These are phyloP conservation scores for Podospora appendiculata DNA, from an alignment of 495 filamentous ascomycete species.

Conservation along the genomic window DNA sequence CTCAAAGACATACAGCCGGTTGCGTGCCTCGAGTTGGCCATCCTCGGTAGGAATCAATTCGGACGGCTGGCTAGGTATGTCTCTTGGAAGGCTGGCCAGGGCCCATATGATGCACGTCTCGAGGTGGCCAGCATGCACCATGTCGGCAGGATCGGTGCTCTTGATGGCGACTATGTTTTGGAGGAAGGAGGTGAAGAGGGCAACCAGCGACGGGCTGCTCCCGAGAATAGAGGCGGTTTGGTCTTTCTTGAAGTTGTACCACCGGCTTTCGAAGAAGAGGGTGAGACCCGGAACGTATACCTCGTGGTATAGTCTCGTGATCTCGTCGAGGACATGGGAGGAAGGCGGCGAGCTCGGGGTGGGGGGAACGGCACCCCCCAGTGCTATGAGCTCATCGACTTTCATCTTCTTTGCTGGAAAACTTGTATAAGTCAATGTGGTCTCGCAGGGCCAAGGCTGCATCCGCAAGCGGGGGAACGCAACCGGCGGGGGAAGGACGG, in stretches of 20 bases:
- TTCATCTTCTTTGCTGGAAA: conserved; percentile 60
- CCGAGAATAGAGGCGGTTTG: conserved; percentile 10
- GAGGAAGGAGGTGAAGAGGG: conserved; percentile 56
- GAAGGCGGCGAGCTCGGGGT: conserved; percentile 47
- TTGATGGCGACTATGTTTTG: conserved; percentile 30
- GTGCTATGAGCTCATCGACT: conserved; percentile 66
- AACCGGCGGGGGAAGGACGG: conserved; percentile 14
- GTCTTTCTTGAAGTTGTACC: conserved; percentile 55
- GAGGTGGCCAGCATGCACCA: conserved; percentile 53
- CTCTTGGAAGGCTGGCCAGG: conserved; percentile 37
- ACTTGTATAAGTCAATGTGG: conserved; percentile 37
- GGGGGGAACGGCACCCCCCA: conserved; percentile 56
- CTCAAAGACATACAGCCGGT: conserved; percentile 67
- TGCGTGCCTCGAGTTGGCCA: conserved; percentile 51
- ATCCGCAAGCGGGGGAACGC: conserved; percentile 10
- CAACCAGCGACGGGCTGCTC: conserved; percentile 40
- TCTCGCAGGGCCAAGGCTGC: conserved; percentile 22
- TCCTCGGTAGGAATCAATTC: conserved; percentile 22
- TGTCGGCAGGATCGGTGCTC: conserved; percentile 50
- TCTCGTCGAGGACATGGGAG: conserved; percentile 53
- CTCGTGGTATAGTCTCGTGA: conserved; percentile 64
- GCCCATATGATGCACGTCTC: conserved; percentile 69
- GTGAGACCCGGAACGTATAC: conserved; percentile 73
- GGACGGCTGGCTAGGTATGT: not conserved
- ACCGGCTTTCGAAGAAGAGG: conserved; percentile 75